Conservation (phyloP, 179 eudicot genomes). For the Spinacia oleracea region DNA sequence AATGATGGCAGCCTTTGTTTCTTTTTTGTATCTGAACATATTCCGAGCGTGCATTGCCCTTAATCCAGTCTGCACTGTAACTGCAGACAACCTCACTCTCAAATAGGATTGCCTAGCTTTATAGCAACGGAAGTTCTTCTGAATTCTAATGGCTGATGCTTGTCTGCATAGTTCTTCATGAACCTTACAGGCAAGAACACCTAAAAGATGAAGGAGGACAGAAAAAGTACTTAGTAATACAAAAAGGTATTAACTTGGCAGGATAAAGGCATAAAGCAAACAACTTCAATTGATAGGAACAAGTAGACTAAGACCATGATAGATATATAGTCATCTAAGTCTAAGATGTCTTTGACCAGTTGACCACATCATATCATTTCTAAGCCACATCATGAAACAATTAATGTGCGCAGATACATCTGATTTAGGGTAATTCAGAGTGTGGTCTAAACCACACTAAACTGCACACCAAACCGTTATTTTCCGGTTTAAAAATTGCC, state of each 20-base stretch:
- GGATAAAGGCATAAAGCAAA: not conserved
- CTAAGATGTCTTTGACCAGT: not conserved
- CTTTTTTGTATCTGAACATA: slow-evolving; percentile 78
- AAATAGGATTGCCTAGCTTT: slow-evolving; percentile 57
- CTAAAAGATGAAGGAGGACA: slow-evolving; percentile 37
- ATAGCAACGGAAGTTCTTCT: slow-evolving; percentile 70
- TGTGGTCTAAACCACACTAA: too few species aligned
- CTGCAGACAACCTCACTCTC: slow-evolving; percentile 51
- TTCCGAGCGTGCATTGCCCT: slow-evolving; percentile 90
- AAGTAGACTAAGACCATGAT: not conserved
- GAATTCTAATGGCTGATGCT: slow-evolving; percentile 87
- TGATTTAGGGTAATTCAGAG: not conserved
- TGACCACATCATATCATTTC: not conserved
- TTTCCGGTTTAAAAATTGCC: too few species aligned
- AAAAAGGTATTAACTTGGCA: not conserved
- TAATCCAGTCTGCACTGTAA: slow-evolving; percentile 80
- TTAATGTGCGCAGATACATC: not conserved
- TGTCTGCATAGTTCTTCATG: slow-evolving; percentile 73
- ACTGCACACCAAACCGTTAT: too few species aligned
- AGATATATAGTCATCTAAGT: not conserved
- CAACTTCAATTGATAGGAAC: not conserved
- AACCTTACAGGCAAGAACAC: slow-evolving; percentile 70
- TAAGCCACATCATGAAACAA: not conserved
- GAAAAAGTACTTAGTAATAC: slow-evolving; percentile 7
- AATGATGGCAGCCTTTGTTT: slow-evolving; percentile 77